Conservation (phyloP, 306 rosid species). For the Morella rubra region DNA sequence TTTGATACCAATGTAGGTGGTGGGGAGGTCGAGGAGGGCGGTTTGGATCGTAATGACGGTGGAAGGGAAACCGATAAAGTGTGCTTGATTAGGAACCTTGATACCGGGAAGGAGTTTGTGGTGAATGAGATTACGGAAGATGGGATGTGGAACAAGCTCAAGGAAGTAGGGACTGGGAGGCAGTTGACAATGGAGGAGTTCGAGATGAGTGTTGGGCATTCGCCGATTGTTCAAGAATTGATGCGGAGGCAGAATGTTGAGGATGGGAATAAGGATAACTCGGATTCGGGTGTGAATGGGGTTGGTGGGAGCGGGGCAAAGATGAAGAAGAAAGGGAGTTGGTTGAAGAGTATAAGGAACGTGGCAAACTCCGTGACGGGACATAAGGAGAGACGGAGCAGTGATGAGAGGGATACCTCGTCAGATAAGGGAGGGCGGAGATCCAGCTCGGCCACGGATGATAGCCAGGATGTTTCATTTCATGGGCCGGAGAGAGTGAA, state of each 20-base stretch:
- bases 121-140: conserved; percentile 80
- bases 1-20: conserved; percentile 21
- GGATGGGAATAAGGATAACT: conserved; percentile 40
- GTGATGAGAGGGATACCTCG: conserved; percentile 87
- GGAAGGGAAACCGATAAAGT: conserved; percentile 37
- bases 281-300: conserved; percentile 42
- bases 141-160: conserved; percentile 71
- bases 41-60: conserved; percentile 30
- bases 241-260: conserved; percentile 88
- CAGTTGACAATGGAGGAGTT: conserved; percentile 98
- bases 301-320: conserved; percentile 40
- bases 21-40: conserved; percentile 31
- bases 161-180: conserved; percentile 87
- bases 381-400: conserved; percentile 72
- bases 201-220: conserved; percentile 90
- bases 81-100: conserved; percentile 85
- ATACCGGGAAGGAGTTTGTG: conserved; percentile 91
- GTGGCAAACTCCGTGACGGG: conserved; percentile 68
- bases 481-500: conserved; percentile 90
- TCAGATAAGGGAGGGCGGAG: conserved; percentile 93
- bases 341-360: conserved; percentile 78
- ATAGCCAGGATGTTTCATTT: conserved; percentile 79
- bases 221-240: conserved; percentile 94
- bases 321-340: conserved; percentile 78
- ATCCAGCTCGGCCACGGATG: conserved; percentile 97